Conservation (phyloP, 2,329 filamentous ascomycete genomes). For the Aspergillus sp. region DNA sequence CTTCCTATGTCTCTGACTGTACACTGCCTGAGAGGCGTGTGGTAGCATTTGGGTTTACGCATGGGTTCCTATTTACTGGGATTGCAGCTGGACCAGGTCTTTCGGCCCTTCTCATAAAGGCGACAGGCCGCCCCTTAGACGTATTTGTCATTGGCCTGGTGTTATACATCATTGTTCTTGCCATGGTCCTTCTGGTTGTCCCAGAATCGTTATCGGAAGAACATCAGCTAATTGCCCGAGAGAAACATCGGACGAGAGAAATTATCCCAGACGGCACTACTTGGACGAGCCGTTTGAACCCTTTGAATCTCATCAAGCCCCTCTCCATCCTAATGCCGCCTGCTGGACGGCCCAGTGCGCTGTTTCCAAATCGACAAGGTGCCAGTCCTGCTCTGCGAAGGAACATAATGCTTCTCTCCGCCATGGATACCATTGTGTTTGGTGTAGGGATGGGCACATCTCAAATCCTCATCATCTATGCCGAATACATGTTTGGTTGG, state of each 20-base stretch:
- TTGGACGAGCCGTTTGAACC: slow-evolving; percentile 35
- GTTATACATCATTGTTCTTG: slow-evolving; percentile 69
- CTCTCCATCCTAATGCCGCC: slow-evolving; percentile 73
- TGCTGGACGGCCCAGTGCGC: slow-evolving; percentile 19
- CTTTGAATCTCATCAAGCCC: slow-evolving; percentile 67
- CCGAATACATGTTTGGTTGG: slow-evolving; percentile 77
- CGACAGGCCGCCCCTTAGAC: slow-evolving; percentile 68
- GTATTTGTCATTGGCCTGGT: slow-evolving; percentile 78
- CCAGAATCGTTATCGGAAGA: slow-evolving; percentile 80
- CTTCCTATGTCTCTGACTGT: slow-evolving; percentile 88
- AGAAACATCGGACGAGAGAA: slow-evolving; percentile 53
- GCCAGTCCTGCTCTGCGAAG: slow-evolving; percentile 59
- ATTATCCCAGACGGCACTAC: slow-evolving; percentile 23
- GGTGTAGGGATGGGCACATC: slow-evolving; percentile 76
- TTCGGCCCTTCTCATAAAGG: slow-evolving; percentile 72
- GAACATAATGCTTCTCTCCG: slow-evolving; percentile 77
- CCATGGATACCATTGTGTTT: slow-evolving; percentile 77
- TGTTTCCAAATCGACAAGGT: slow-evolving; percentile 48
- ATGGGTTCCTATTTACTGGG: slow-evolving; percentile 84
- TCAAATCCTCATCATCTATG: slow-evolving; percentile 80
- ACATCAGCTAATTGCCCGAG: slow-evolving; percentile 64
- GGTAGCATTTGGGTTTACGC: slow-evolving; percentile 82
- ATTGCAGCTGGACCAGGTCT: slow-evolving; percentile 80
- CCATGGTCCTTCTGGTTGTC: slow-evolving; percentile 65
- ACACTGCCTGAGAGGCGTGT: slow-evolving; percentile 73